Evolutionary conservation across 345 rosid species (phyloP).

Genomic region (Psidium guajava): DNA sequence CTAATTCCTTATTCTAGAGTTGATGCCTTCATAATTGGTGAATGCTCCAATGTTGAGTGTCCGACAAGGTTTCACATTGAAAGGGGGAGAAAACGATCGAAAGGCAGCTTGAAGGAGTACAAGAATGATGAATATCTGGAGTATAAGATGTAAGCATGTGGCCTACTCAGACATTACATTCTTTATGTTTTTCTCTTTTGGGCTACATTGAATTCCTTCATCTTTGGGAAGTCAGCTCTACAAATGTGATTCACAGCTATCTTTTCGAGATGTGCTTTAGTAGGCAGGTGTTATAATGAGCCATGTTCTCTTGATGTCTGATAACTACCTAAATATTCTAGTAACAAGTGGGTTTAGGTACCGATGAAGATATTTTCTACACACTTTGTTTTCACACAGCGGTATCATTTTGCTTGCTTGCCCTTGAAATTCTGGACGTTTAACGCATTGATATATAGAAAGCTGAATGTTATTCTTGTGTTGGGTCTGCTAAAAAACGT

Average conservation of each 20-base stretch:
- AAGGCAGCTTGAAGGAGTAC: constrained; percentile 61
- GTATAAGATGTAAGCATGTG: constrained; percentile 51
- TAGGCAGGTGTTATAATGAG: neutral
- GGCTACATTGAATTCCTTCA: neutral
- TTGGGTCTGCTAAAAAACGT: neutral
- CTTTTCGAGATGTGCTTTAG: neutral
- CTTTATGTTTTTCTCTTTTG: neutral
- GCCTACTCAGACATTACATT: neutral
- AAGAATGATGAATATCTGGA: constrained; percentile 77
- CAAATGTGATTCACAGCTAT: neutral
- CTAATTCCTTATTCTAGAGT: constrained; percentile 62
- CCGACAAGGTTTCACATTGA: constrained; percentile 88
- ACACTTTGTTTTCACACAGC: neutral
- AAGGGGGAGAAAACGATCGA: constrained; percentile 63
- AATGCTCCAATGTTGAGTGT: constrained; percentile 66
- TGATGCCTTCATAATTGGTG: constrained; percentile 73
- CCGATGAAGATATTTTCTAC: neutral
- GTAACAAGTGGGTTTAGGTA: neutral
- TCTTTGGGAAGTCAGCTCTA: neutral
- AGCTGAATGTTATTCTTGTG: neutral
- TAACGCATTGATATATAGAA: neutral
- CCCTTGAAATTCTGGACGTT: neutral
- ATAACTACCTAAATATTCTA: neutral
- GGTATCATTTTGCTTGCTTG: neutral
- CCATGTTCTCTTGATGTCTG: neutral